Conservation (phyloP, 441 rosid genomes). For the Adansonia madagascariensis region DNA sequence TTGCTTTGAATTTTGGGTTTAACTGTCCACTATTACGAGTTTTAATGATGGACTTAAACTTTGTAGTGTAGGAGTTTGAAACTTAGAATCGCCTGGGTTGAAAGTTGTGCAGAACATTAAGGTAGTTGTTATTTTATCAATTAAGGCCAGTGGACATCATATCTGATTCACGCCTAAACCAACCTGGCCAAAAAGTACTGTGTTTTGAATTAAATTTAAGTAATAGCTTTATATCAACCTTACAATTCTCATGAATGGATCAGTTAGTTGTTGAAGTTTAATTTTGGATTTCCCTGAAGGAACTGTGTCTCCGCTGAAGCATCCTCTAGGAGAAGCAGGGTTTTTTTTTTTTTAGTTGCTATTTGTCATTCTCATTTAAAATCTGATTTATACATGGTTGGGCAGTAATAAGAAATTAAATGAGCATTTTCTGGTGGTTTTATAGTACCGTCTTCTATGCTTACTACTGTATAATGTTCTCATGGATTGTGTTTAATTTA, state of each 20-base stretch:
- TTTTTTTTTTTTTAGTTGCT: neutral
- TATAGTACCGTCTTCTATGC: neutral
- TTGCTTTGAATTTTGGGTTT: slow-evolving; percentile 11
- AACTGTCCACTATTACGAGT: neutral
- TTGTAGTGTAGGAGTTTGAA: neutral
- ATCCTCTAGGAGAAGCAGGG: neutral
- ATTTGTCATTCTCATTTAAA: neutral
- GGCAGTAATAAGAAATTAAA: neutral
- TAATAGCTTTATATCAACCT: neutral
- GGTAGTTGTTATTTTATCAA: slow-evolving; percentile 6
- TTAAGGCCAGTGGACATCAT: neutral
- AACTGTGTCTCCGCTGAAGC: neutral
- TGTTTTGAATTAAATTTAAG: neutral
- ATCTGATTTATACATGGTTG: neutral
- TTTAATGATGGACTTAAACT: neutral
- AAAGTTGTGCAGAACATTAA: slow-evolving; percentile 10
- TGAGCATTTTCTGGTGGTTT: neutral
- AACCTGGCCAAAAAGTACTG: neutral
- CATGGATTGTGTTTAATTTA: slow-evolving; percentile 10
- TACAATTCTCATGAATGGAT: neutral
- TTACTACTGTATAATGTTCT: neutral
- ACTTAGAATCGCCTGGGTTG: neutral
- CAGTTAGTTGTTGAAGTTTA: neutral
- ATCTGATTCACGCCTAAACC: neutral
- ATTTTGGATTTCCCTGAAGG: neutral